phyloP scores from a whole-genome alignment of 164 flowering plant species.

The Taxillus chinensis region DNA sequence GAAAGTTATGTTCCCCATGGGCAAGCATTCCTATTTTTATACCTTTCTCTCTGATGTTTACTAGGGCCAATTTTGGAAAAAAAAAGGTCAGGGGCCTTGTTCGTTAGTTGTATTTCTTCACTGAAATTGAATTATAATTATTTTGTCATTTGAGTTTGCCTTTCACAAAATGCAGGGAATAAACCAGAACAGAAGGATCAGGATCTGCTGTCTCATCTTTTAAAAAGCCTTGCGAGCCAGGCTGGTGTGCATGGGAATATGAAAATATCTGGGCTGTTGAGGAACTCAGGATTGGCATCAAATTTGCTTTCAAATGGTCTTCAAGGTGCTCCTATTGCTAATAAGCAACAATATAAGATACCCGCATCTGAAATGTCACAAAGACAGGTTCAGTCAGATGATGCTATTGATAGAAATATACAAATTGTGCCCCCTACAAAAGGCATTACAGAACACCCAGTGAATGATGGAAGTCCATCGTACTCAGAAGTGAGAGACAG shows the following conservation, averaged over 20 bases:
- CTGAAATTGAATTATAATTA: too few relatives aligned
- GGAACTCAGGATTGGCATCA: conserved; percentile 17
- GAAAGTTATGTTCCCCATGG: too few relatives aligned
- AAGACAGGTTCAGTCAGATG: conserved; percentile 9
- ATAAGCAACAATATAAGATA: conserved; percentile 6
- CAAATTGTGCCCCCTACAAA: conserved; percentile 16
- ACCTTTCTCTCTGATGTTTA: too few relatives aligned
- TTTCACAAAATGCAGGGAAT: conserved; percentile 15
- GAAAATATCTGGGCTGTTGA: conserved; percentile 8
- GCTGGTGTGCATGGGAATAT: conserved; percentile 13
- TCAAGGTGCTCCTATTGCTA: too few relatives aligned
- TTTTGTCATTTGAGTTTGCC: too few relatives aligned
- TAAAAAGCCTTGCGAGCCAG: conserved; percentile 20
- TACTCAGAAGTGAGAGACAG: conserved; percentile 16
- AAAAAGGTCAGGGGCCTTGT: too few relatives aligned
- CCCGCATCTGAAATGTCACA: conserved; percentile 22
- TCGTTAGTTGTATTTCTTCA: too few relatives aligned
- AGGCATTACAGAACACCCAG: conserved; percentile 10
- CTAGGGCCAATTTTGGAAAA: too few relatives aligned
- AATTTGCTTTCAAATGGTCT: conserved; percentile 5
- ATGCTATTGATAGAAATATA: conserved; percentile 12
- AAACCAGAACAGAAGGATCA: conserved; percentile 22
- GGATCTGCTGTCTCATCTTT: conserved; percentile 23
- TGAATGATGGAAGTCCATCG: conserved; percentile 14
- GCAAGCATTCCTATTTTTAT: too few relatives aligned